Evolutionary conservation across 2,329 filamentous ascomycete genomes (phyloP), one percentile per base, ranked within the genome.

Genomic region (Aciculosporium take): DNA sequence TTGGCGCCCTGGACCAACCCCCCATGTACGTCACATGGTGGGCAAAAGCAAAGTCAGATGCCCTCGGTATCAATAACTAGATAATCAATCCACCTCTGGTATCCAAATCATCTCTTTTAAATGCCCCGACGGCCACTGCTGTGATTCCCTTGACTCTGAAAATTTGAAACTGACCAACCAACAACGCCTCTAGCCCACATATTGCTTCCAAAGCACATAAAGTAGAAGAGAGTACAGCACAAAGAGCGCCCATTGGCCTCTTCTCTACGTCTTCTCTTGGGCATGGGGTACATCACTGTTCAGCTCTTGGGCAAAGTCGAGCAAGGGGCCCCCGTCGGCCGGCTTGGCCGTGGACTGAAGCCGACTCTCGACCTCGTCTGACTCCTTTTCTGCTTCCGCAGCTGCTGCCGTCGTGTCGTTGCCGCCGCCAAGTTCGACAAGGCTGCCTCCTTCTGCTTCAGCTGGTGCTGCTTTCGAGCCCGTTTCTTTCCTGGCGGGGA

Each of bases 401-500:
- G 8, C 18, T 32, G 39, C 3, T 23, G 33, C 18, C 31, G 35
- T 25, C 7, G 46, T 8, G 18, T 47, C 27, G 17, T 32, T 46
- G 2, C 46, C 45, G 23, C 71, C 66, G 7, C 68, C 71, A 50
- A 79, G 71, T 49, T 81, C 69, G 46, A 81, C 76, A 37, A 81
- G 61, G 47, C 74, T 55, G 12, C 5, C 6, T 9, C 55, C 52
- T 7, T 48, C 43, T 23, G 45, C 23, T 37, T 41, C 63, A 25
- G 24, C 39, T 33, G 35, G 45, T 24, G 18, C 20, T 3, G 37
- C 38, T 23, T 39, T 21, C 21, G 40, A 25, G 18, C 18, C 32
- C 18, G 38, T 28, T 28, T 27, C 41, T 27, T 46, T 47, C 15
- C 45, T 54, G 44, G 72, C 66, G 46, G 77, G 72, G 43, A 81